These are phyloP conservation scores for Pseudonitzschia multistriata DNA, from an alignment of 108 stramenopile species.

Conservation along the genomic window DNA sequence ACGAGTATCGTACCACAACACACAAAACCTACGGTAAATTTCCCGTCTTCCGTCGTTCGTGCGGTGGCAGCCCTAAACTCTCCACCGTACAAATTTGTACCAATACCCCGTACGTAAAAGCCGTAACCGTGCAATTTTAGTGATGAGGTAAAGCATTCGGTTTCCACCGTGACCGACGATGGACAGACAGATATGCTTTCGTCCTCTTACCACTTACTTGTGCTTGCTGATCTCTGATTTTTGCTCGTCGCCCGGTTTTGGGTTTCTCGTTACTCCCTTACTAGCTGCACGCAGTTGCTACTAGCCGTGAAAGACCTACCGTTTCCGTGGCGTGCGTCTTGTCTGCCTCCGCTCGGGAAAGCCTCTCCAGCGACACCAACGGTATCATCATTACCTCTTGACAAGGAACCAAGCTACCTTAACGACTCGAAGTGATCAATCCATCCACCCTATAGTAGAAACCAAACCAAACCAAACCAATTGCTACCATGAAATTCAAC, in stretches of 20 bases:
- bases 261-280: no score
- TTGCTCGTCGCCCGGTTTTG: no score
- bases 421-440: constrained; percentile 6
- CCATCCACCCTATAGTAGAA: neutral
- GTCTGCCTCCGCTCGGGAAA: no score
- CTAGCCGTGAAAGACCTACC: no score
- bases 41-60: no score
- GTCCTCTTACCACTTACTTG: constrained; percentile 10
- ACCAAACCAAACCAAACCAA: neutral
- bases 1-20: no score
- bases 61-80: neutral
- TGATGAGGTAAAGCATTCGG: constrained; percentile 1
- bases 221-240: neutral
- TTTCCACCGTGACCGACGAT: neutral
- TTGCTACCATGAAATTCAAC: constrained; percentile 91
- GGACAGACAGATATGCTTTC: neutral
- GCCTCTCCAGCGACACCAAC: neutral
- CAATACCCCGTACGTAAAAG: neutral
- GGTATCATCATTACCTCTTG: constrained; percentile 1
- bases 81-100: neutral
- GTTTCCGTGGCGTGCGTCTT: no score
- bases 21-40: no score
- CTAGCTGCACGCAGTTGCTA: no score
- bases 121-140: neutral
- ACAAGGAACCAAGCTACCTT: neutral